A percentile compares a stretch with the other conserved stretches of the same genome.
phyloP scores from a whole-genome alignment of 1,139 yeast genomes.

The Cylindricascospora bacillispora region DNA sequence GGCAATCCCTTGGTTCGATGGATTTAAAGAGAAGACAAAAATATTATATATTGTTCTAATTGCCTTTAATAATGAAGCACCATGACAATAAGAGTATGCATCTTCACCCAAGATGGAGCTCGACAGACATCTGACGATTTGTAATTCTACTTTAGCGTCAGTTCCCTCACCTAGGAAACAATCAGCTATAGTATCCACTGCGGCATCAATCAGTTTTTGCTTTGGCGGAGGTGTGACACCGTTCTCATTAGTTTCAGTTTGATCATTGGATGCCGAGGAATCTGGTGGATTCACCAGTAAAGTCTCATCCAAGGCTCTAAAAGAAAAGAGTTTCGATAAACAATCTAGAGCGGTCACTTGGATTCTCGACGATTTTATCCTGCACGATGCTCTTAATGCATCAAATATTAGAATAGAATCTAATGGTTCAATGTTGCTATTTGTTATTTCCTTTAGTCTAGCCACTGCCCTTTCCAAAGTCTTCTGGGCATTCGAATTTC shows the following conservation, averaged over 20 bases:
- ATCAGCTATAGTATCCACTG: conserved; percentile 72
- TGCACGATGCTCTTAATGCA: conserved; percentile 48
- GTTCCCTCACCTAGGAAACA: conserved; percentile 90
- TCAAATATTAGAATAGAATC: conserved; percentile 43
- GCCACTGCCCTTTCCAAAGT: conserved; percentile 18
- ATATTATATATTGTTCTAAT: conserved; percentile 88
- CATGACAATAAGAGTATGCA: conserved; percentile 62
- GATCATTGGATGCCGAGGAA: conserved; percentile 27
- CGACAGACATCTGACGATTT: conserved; percentile 82
- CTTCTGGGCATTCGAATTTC: conserved; percentile 17
- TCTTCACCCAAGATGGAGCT: conserved; percentile 73
- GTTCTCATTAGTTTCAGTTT: conserved; percentile 22
- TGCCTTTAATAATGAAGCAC: conserved; percentile 77
- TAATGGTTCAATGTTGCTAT: conserved; percentile 21
- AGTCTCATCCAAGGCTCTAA: conserved; percentile 45
- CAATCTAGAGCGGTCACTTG: conserved; percentile 51
- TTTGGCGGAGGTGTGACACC: conserved; percentile 41
- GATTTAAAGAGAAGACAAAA: conserved; percentile 68
- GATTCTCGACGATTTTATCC: conserved; percentile 38
- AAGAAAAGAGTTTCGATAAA: conserved; percentile 51
- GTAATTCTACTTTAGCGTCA: conserved; percentile 77
- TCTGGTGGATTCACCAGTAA: conserved; percentile 31
- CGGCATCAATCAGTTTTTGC: conserved; percentile 61
- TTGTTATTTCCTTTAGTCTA: conserved; percentile 15
- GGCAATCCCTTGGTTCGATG: conserved; percentile 84